These are phyloP conservation scores for Croton laevigatus DNA, from an alignment of 441 rosid species.

Conservation along the genomic window DNA sequence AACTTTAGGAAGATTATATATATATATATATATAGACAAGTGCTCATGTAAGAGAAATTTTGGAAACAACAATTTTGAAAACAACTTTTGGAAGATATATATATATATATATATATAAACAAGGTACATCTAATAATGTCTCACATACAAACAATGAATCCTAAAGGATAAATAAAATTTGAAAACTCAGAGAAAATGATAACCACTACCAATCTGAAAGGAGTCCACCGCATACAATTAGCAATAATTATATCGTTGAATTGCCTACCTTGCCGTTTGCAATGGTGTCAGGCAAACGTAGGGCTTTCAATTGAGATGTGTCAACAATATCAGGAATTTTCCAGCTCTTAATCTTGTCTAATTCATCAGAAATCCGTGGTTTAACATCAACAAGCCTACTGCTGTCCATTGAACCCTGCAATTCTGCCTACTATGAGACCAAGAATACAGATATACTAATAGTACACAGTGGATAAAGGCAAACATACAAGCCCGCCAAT, in stretches of 20 bases:
- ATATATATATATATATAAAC: too few species aligned
- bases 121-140: not conserved
- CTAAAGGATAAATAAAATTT: not conserved
- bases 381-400: constrained; percentile 50
- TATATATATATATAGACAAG: too few species aligned
- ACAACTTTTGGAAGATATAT: too few species aligned
- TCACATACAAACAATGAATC: not conserved
- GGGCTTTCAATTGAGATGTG: constrained; percentile 40
- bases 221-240: not conserved
- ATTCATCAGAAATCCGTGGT: constrained; percentile 42
- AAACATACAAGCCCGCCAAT: constrained; percentile 40
- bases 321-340: constrained; percentile 42
- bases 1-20: too few species aligned
- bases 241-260: constrained; percentile 4
- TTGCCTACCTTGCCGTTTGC: constrained; percentile 37
- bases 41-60: too few species aligned
- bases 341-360: constrained; percentile 45
- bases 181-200: too few species aligned
- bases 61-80: too few species aligned
- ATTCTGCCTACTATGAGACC: constrained; percentile 18
- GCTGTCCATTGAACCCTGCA: constrained; percentile 42
- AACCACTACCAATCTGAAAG: not conserved
- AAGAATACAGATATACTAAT: constrained; percentile 16
- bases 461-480: constrained; percentile 10
- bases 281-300: constrained; percentile 40